phyloP scores from a whole-genome alignment of 2,329 filamentous ascomycete species.

The Dactylellina sp. region DNA sequence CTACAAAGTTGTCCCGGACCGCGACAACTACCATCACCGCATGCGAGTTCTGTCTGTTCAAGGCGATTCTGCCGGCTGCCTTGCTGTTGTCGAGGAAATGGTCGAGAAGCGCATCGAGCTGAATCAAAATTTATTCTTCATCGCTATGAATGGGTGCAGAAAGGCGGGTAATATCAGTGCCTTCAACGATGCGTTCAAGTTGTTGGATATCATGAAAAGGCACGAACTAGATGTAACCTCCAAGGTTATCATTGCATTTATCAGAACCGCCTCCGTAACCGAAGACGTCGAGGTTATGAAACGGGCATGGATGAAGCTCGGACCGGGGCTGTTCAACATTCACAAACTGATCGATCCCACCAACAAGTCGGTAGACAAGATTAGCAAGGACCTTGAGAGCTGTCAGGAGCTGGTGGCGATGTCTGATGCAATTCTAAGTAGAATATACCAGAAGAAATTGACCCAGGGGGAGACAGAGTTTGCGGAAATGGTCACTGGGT shows the following conservation, averaged over 20 bases:
- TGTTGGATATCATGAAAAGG: slow-evolving; percentile 38
- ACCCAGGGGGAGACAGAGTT: slow-evolving; percentile 23
- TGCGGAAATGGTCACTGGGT: slow-evolving; percentile 34
- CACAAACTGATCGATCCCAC: slow-evolving; percentile 46
- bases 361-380: slow-evolving; percentile 43
- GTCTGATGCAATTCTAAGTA: slow-evolving; percentile 36
- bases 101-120: slow-evolving; percentile 25
- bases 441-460: slow-evolving; percentile 39
- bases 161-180: slow-evolving; percentile 28
- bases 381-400: slow-evolving; percentile 39
- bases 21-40: slow-evolving; percentile 76
- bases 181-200: slow-evolving; percentile 33
- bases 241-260: slow-evolving; percentile 46
- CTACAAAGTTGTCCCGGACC: slow-evolving; percentile 76
- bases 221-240: slow-evolving; percentile 39
- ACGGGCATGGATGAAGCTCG: slow-evolving; percentile 37
- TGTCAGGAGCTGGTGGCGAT: slow-evolving; percentile 48
- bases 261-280: slow-evolving; percentile 42
- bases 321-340: slow-evolving; percentile 43
- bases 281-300: slow-evolving; percentile 45
- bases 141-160: slow-evolving; percentile 59
- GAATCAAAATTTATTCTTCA: slow-evolving; percentile 58
- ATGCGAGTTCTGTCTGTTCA: slow-evolving; percentile 66
- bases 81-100: slow-evolving; percentile 43
- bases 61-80: slow-evolving; percentile 39